Conservation (phyloP, 2,329 filamentous ascomycete species). For the Tricladium varicosporioides region DNA sequence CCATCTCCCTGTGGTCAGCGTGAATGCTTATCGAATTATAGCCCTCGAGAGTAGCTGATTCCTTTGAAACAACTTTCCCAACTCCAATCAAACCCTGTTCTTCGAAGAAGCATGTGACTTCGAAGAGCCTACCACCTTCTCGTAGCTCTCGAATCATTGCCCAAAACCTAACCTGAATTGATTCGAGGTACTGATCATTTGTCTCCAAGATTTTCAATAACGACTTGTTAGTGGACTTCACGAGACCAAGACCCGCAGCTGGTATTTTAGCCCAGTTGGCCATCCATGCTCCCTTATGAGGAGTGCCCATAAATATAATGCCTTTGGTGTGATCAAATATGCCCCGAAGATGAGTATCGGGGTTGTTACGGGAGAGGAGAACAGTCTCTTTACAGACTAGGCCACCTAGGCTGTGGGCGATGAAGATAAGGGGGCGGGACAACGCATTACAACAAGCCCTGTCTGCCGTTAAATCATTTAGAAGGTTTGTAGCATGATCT, state of each 20-base stretch:
- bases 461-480: conserved; percentile 12
- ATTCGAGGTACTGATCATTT: conserved; percentile 28
- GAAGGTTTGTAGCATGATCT: conserved; percentile 19
- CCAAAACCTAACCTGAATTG: conserved; percentile 27
- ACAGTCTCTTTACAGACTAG: conserved; percentile 40
- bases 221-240: conserved; percentile 34
- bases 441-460: conserved; percentile 4
- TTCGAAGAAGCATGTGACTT: conserved; percentile 38
- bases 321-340: conserved; percentile 33
- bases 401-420: conserved; percentile 41
- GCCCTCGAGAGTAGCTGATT: conserved; percentile 34
- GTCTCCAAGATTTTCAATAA: conserved; percentile 32
- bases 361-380: conserved; percentile 33
- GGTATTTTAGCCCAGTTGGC: conserved; percentile 36
- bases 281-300: conserved; percentile 36
- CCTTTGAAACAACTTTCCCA: conserved; percentile 29
- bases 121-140: conserved; percentile 13
- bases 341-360: conserved; percentile 31
- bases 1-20: conserved; percentile 36
- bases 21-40: conserved; percentile 32
- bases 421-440: conserved; percentile 34
- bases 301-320: conserved; percentile 40
- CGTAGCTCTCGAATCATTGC: conserved; percentile 9
- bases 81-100: conserved; percentile 31
- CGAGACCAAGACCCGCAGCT: conserved; percentile 8